Conservation (phyloP, 331 rosid genomes). For the Rhamnella rubrinervis region DNA sequence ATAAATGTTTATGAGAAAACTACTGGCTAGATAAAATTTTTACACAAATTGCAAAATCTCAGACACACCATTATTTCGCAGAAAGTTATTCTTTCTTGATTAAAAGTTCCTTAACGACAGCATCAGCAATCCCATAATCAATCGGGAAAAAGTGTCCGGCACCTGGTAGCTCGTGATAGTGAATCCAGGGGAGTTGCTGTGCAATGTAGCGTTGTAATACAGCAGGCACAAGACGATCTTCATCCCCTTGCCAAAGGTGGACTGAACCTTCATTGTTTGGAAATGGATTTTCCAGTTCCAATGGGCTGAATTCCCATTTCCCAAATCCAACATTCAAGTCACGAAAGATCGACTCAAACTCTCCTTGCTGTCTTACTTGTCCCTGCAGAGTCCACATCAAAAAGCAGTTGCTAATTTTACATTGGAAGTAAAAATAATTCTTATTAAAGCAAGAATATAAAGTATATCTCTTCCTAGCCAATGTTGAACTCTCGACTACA, state of each 20-base stretch:
- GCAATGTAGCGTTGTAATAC: constrained; percentile 56
- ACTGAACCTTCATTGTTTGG: constrained; percentile 67
- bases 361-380: constrained; percentile 69
- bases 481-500: not conserved
- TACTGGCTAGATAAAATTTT: constrained; percentile 3
- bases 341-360: constrained; percentile 48
- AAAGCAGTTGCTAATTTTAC: not conserved
- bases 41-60: constrained; percentile 25
- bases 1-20: constrained; percentile 4
- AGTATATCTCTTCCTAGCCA: not conserved
- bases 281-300: constrained; percentile 72
- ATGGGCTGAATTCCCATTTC: constrained; percentile 75
- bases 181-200: constrained; percentile 74
- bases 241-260: constrained; percentile 87
- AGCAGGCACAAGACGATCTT: constrained; percentile 59
- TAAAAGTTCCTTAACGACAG: constrained; percentile 56
- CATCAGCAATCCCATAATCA: constrained; percentile 46
- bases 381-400: constrained; percentile 42
- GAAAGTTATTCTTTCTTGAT: constrained; percentile 33
- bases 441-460: not conserved
- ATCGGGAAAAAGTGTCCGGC: constrained; percentile 49
- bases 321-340: constrained; percentile 68
- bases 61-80: constrained; percentile 2
- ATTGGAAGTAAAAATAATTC: not conserved
- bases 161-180: constrained; percentile 74